Evolutionary conservation across 2,329 filamentous ascomycete species (phyloP), one percentile per base, ranked within the genome.

Genomic region (Elsinoe fawcettii): DNA sequence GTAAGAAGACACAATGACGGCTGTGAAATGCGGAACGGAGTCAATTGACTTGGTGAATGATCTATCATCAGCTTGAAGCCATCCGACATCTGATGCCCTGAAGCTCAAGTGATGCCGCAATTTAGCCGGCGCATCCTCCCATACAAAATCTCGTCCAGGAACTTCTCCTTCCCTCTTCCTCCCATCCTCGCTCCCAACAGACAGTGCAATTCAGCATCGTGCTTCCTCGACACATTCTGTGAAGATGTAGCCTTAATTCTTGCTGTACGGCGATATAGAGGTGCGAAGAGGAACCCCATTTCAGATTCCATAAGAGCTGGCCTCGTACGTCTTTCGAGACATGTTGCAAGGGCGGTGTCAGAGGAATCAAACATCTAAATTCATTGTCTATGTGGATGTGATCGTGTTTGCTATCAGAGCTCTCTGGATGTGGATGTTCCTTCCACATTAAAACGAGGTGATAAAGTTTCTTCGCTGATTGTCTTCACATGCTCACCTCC

Each of bases 331-430:
- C 77, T n/a, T 68, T 47, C 49, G 54, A 30, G 39, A 71, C 69
- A 73, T 71, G 76, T 88, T 87, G 82, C 82, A 81, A 80, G 81
- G 85, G 83, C 85, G 82, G 87, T 84, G 87, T 91, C 87, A 90
- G 87, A 90, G 83, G 85, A 75, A 80, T 80, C 84, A 76, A 66
- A 90, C 86, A 90, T 83, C 23, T 55, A 51, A 57, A 25, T n/a
- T 53, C 16, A 5, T 53, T 37, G 34, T 18, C 18, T n/a, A 5
- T 53, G 18, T 34, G 6, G 16, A 30, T 51, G n/a, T 51, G 46
- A 2, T 51, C 20, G 22, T 32, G 47, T 51, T 37, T 51, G 47
- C 47, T 51, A 14, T 51, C 41, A 46, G 5, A 46, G 7, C n/a
- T 51, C 5, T 3, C 3, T 16, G 5, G 27, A 32, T 20, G 27